Base-by-base conservation (phyloP, 805 yeast genomes). In the Kockiozyma suomiensis region DNA sequence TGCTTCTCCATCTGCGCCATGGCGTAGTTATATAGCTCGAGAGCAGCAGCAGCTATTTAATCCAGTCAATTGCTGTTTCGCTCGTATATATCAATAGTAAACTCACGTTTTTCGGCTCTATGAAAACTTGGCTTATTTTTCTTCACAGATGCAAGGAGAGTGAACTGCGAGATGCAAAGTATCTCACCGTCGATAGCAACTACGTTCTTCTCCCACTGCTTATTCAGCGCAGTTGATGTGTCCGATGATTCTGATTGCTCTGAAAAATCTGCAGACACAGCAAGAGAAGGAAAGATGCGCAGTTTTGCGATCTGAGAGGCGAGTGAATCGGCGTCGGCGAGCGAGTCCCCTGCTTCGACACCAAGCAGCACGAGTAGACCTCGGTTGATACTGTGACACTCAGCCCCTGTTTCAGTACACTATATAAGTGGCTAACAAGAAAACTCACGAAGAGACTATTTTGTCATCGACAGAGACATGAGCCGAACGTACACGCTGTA, bases 121-220 rank as follows among this genome's bases (percentile, higher is more conserved):
- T 93, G 98, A 54, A 73, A 94, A 90, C 70, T 94, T 97, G 0
- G 99, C 98, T 70, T 93, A 12, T 97, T 98, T 72, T 94, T 94
- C 66, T 84, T 87, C 21, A 94, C 83, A 43, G 82, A 87, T 0
- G 90, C 99, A 72, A 87, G 84, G 42, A 94, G 77, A 0, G 99
- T 94, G 75, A 94, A 94, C 71, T 94, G 99, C 1, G 97, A 90
- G 0, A 94, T 78, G 1, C 96, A 87, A 6, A 94, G 74, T 3
- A 94, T 85, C 68, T 87, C 87, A 13, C 90, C 96, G 1, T 79
- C 73, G 19, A 82, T 75, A 49, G 90, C 96, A 17, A 77, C 81
- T 0, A 86, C 80, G 37, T 84, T 80, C 68, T 82, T 81, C 65
- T 85, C 85, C 99, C 99, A 94, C 3, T 88, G 87, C 61, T 80